Base-by-base conservation (phyloP, 306 rosid species). In the Vigna unguiculata region DNA sequence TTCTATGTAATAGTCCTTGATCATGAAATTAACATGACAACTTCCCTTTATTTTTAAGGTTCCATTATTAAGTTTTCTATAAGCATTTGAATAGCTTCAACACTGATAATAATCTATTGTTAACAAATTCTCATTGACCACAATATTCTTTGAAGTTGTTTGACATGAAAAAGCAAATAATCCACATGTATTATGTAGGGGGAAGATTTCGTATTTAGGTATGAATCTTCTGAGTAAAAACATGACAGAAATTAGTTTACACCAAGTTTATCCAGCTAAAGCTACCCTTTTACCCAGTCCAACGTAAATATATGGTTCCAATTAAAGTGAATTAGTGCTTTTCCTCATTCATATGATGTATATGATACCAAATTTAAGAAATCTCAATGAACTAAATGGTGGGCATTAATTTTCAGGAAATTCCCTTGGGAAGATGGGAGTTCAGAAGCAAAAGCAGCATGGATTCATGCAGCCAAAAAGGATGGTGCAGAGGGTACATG, bases 401-500 rank as follows among this genome's bases (percentile, higher is more conserved):
- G 17, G 9, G 20, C 40, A 83, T 71, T 78, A 53, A 54, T 85
- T 67, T 82, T 63, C 77, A 93, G 98, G 94, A 90, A 80, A 75
- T 64, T 58, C 91, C 90, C 36, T 80, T 93, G 69, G 98, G 98
- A 82, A 82, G 75, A 47, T 93, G 98, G 98, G 93, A 87, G 65
- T 93, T 90, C 80, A 86, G 94, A 84, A 93, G 98, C 89, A 93
- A 90, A 87, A 93, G 96, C 81, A 89, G 79, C n/a, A 84, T 85
- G 74, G 73, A 89, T 55, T 57, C 80, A 61, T 77, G 88, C 83
- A 74, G 85, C 77, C 71, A 72, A 62, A 85, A 83, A 80, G 98
- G 98, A 72, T 94, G 87, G 55, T 89, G 98, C 85, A 75, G 80
- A 74, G 98, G 98, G 25, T 93, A 89, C 84, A 93, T 93, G 96